A percentile compares a stretch with the other conserved stretches of the same genome.
These are phyloP conservation scores for Sanghuangporus weigelae DNA, from an alignment of 1,284 basidiomycete genomes.

Conservation along the genomic window DNA sequence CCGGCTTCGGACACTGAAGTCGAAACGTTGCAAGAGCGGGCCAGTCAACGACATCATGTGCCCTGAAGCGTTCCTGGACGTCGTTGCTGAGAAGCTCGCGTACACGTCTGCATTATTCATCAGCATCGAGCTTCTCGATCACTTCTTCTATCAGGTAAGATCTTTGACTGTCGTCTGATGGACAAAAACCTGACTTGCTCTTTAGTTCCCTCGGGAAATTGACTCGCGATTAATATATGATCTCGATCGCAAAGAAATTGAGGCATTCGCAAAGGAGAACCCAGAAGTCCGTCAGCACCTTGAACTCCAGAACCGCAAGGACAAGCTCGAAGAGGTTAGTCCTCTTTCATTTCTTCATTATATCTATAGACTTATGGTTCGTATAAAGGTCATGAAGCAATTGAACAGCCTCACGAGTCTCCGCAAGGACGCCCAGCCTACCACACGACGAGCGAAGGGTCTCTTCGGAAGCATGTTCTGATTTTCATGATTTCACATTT, in stretches of 20 bases:
- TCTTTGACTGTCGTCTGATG: background rate
- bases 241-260: conserved; percentile 81
- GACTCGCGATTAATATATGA: conserved; percentile 93
- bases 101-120: conserved; percentile 98
- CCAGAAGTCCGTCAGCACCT: conserved; percentile 81
- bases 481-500: conserved; percentile 4
- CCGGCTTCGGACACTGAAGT: conserved; percentile 79
- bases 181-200: background rate
- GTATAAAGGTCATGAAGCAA: conserved; percentile 79
- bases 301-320: conserved; percentile 95
- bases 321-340: conserved; percentile 92
- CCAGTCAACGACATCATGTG: conserved; percentile 87
- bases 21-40: conserved; percentile 82
- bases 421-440: conserved; percentile 68
- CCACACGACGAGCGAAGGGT: conserved; percentile 63
- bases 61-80: conserved; percentile 94
- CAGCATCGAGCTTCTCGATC: conserved; percentile 94
- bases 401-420: conserved; percentile 82
- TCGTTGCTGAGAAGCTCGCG: conserved; percentile 95
- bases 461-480: conserved; percentile 70
- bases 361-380: conserved; percentile 10
- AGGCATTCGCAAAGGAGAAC: conserved; percentile 92
- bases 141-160: conserved; percentile 94
- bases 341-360: no score
- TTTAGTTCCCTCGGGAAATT: conserved; percentile 93